Conservation (phyloP, 306 rosid species). For the Pyrus communis region DNA sequence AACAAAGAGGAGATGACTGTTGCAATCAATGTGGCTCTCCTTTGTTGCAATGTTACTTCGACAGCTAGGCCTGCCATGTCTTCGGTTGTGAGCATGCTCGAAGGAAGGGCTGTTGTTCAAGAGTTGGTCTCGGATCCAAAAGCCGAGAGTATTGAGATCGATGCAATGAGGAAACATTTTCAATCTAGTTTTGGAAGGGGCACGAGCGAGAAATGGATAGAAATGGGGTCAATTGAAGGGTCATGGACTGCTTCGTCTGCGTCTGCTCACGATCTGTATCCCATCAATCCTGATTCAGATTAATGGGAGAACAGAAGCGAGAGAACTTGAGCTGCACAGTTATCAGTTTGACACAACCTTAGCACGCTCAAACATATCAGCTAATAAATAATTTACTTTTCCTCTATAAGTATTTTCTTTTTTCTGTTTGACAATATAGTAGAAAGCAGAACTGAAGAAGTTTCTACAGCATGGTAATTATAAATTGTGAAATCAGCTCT, state of each 20-base stretch:
- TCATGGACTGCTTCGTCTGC: constrained; percentile 16
- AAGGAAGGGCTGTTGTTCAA: not conserved
- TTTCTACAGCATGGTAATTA: no score
- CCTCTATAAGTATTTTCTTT: not conserved
- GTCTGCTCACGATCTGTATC: constrained; percentile 25
- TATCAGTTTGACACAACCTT: not conserved
- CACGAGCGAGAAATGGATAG: not conserved
- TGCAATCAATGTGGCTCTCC: constrained; percentile 9
- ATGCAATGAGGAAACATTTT: constrained; percentile 11
- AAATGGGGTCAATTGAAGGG: constrained; percentile 8
- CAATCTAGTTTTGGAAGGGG: not conserved
- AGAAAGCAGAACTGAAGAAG: no score
- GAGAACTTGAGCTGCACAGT: not conserved
- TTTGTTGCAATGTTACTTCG: constrained; percentile 14
- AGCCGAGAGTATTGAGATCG: not conserved
- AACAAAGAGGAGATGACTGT: constrained; percentile 1
- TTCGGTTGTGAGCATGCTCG: constrained; percentile 11
- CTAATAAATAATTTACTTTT: not conserved
- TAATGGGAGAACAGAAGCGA: constrained; percentile 8
- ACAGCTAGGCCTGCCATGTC: constrained; percentile 18
- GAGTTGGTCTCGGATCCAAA: constrained; percentile 5
- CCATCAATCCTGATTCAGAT: constrained; percentile 16
- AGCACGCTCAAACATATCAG: not conserved
- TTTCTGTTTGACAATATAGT: no score
- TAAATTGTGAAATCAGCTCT: no score